Evolutionary conservation across 23 red algal genomes (phyloP).

Genomic region (Gracilariopsis chorda): DNA sequence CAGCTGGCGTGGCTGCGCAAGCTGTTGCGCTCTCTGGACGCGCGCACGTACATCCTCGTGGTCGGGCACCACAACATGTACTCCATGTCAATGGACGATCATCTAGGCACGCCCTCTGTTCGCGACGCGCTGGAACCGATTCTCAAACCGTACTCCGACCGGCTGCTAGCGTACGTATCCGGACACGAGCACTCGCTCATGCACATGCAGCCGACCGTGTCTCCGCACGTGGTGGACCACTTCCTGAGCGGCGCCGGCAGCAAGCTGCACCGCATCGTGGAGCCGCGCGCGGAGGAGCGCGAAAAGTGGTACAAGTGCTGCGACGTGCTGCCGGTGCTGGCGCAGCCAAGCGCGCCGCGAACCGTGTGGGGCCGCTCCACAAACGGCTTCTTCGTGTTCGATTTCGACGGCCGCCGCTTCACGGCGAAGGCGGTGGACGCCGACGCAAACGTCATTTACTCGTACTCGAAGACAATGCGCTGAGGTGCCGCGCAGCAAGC

Average conservation of each 20-base stretch:
- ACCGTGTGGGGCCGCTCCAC: constrained; percentile 20
- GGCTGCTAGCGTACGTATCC: constrained; percentile 56
- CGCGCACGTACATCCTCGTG: constrained; percentile 12
- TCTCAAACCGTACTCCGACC: constrained; percentile 1
- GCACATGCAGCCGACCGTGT: constrained; percentile 61
- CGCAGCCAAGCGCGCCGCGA: not conserved
- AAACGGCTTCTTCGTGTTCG: constrained; percentile 65
- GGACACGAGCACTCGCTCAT: constrained; percentile 79
- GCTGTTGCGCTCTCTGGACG: not conserved
- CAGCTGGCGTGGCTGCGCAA: constrained; percentile 55
- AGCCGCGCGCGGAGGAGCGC: not conserved
- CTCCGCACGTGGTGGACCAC: constrained; percentile 37
- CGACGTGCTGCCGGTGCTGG: not conserved
- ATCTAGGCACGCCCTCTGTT: constrained; percentile 34
- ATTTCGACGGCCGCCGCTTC: not conserved
- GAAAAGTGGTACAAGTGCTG: constrained; percentile 17
- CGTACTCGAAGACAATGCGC: not conserved
- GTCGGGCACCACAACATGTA: constrained; percentile 79
- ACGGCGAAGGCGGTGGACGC: not conserved
- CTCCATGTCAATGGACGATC: constrained; percentile 41
- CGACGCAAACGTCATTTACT: constrained; percentile 21
- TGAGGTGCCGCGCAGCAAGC: no score
- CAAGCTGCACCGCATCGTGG: constrained; percentile 25
- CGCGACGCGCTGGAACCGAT: constrained; percentile 45
- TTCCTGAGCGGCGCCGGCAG: constrained; percentile 66